Conservation (phyloP, 345 rosid genomes). For the Acer yangbiense region DNA sequence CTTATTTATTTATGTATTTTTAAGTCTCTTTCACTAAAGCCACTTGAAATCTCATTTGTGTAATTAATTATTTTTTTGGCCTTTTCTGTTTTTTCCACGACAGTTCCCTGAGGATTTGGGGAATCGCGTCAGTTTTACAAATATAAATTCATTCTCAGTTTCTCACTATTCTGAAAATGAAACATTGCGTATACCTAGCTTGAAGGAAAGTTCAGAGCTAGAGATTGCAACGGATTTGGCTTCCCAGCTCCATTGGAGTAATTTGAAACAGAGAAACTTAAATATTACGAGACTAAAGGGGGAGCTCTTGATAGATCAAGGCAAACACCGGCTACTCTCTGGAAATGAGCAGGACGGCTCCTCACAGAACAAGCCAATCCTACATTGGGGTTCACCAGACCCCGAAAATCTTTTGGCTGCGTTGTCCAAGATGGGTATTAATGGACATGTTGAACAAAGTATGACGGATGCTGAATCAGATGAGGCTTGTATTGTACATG, state of each 20-base stretch:
- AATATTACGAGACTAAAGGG: constrained; percentile 66
- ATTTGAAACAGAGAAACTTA: constrained; percentile 33
- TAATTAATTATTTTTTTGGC: neutral
- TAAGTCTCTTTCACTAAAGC: constrained; percentile 3
- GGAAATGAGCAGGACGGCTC: constrained; percentile 31
- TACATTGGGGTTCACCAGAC: constrained; percentile 60
- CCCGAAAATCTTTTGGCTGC: constrained; percentile 43
- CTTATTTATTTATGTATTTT: neutral
- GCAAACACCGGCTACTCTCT: constrained; percentile 46
- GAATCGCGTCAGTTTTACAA: constrained; percentile 32
- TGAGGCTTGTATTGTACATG: constrained; percentile 21
- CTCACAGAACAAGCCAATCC: constrained; percentile 28
- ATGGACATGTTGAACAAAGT: constrained; percentile 42
- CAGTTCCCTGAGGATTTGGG: constrained; percentile 68
- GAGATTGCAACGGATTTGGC: constrained; percentile 61
- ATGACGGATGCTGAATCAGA: constrained; percentile 32
- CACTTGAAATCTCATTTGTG: neutral
- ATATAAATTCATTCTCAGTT: constrained; percentile 30
- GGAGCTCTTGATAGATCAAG: constrained; percentile 46
- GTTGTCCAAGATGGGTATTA: constrained; percentile 54
- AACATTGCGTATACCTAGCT: constrained; percentile 43
- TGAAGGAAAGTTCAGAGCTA: constrained; percentile 35
- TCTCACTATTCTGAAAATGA: constrained; percentile 51
- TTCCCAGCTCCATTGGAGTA: constrained; percentile 51
- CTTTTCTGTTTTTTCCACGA: constrained; percentile 16